Percentiles rank a stretch among this genome's conserved stretches.
Evolutionary conservation across 2,329 filamentous ascomycete species (phyloP).

Genomic region (Ophiostoma australiae): DNA sequence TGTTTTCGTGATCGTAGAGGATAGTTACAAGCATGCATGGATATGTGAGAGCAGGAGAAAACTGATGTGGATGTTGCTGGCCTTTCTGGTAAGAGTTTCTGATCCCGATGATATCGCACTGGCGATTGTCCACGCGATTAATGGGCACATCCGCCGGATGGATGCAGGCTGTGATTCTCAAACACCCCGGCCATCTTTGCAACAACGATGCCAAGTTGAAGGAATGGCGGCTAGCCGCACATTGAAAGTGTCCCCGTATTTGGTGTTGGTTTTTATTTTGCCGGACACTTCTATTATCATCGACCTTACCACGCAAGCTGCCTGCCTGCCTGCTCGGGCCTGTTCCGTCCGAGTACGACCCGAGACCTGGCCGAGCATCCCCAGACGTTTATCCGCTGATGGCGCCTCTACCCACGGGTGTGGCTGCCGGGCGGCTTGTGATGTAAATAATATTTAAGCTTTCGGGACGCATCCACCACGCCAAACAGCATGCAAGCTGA

Average conservation of each 20-base stretch:
- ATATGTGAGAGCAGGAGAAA: too few species aligned
- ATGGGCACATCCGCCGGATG: too few species aligned
- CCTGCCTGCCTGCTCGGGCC: not conserved
- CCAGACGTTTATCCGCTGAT: not conserved
- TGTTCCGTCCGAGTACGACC: conserved; percentile 9
- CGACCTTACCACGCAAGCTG: not conserved
- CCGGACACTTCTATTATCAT: not conserved
- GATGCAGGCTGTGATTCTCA: too few species aligned
- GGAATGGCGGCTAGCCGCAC: too few species aligned
- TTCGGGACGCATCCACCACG: not conserved
- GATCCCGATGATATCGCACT: too few species aligned
- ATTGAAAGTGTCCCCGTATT: too few species aligned
- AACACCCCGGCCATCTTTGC: too few species aligned
- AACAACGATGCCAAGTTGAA: too few species aligned
- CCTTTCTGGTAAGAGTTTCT: too few species aligned
- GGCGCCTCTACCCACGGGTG: not conserved
- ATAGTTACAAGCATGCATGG: not conserved
- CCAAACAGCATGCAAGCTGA: not conserved
- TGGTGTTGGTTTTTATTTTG: too few species aligned
- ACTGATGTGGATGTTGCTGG: too few species aligned
- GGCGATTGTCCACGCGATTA: too few species aligned
- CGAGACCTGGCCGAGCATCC: not conserved
- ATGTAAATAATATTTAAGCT: not conserved
- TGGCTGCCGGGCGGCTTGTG: not conserved
- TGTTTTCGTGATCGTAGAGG: not conserved